Evolutionary conservation across 75 land plant species (phyloP), one percentile per base, ranked within the genome.

Genomic region (Picea glauca): DNA sequence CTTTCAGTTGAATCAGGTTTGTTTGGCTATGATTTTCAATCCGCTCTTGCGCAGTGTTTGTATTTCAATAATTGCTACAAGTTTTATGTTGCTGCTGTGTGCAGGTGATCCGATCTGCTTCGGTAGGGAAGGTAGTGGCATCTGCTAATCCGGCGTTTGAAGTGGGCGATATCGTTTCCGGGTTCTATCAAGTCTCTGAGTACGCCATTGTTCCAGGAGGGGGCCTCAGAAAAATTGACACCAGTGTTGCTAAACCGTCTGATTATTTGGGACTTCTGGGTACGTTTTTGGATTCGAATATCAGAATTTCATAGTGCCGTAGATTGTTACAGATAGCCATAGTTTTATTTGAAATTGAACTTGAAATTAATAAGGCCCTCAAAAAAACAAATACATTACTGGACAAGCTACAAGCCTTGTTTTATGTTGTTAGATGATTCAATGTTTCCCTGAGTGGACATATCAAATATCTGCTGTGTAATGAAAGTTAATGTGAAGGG

Each of bases 121-220:
- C n/a, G 1, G 33, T 84, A 18, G 75, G 60, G 9, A 57, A 82
- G 68, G 84, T 84, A 23, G 50, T 84, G 18, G 67, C 57, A 6
- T 84, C 86, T 4, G 79, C 62, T 32, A 72, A 84, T 61, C 65
- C 76, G 13, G 63, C 68, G 50, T 84, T 82, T 30, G 58, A 84
- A 54, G 76, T 21, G 30, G 86, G 86, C 0, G 84, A 84, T 57
- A 61, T 78, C 43, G 86, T 84, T 15, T 18, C 6, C 0, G 84
- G 80, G 17, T 65, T 43, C 15, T n/a, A 50, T 50, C 50, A 43
- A 11, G 74, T 66, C 1, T 54, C 76, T 17, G 35, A 75, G 35
- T 75, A 75, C 56, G 76, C 76, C 13, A 15, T 58, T 26, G 32
- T 75, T 50, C 1, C 11, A 18, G 76, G 33, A 75, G 43, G 17